Evolutionary conservation across 2,329 filamentous ascomycete species (phyloP).

Genomic region (Colletotrichum gloeosporioides): DNA sequence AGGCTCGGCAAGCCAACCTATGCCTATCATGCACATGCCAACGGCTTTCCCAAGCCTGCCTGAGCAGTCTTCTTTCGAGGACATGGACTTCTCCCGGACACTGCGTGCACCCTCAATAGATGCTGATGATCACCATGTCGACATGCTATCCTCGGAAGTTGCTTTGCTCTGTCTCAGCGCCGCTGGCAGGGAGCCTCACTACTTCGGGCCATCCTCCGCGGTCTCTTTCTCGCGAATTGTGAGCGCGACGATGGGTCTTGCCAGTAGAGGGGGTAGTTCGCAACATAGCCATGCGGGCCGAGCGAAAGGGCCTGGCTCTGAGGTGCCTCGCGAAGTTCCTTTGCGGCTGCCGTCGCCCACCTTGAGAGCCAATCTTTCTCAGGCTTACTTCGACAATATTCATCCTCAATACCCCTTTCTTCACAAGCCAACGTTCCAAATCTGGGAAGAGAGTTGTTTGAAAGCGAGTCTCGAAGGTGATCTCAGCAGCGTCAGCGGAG

Average conservation of each 20-base stretch:
- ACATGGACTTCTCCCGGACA: background rate
- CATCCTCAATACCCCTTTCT: slow-evolving; percentile 43
- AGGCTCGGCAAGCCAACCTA: background rate
- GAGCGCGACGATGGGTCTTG: slow-evolving; percentile 26
- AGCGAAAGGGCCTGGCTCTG: background rate
- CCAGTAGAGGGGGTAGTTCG: slow-evolving; percentile 2
- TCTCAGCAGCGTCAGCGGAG: background rate
- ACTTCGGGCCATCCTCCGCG: slow-evolving; percentile 40
- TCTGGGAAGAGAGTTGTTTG: slow-evolving; percentile 32
- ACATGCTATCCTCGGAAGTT: slow-evolving; percentile 32
- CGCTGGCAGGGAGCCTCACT: slow-evolving; percentile 38
- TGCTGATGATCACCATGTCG: slow-evolving; percentile 11
- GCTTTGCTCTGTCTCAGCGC: slow-evolving; percentile 35
- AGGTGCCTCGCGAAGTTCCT: background rate
- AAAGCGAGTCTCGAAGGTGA: background rate
- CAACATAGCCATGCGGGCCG: background rate
- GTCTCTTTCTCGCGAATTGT: slow-evolving; percentile 35
- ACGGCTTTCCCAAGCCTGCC: background rate
- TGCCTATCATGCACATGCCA: background rate
- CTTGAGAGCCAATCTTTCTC: slow-evolving; percentile 23
- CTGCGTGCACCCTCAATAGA: background rate
- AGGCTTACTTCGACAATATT: slow-evolving; percentile 41
- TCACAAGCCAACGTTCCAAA: slow-evolving; percentile 35
- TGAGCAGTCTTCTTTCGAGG: background rate
- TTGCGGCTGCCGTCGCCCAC: slow-evolving; percentile 22